Evolutionary conservation across 2,329 filamentous ascomycete species (phyloP), one percentile per base, ranked within the genome.

Genomic region (Zasmidium cellare): DNA sequence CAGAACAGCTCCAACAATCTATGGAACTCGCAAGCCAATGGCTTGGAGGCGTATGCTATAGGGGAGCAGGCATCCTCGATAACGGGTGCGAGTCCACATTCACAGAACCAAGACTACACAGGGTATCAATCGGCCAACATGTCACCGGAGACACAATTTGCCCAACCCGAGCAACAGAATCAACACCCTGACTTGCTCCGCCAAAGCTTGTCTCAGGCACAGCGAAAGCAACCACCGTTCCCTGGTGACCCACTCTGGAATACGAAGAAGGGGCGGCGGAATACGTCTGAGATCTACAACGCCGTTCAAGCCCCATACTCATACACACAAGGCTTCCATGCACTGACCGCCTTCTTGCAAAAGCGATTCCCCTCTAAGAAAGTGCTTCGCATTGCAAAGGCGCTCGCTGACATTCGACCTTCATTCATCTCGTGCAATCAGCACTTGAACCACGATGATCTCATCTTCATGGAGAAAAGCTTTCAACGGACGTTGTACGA

Each of bases 401-500:
- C 92, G 0, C 82, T 99, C 53, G 89, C 91, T 6, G 91, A 89
- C 46, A 96, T 97, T 66, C 88, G 94, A 7, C 93, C 94, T 1
- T 94, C 92, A 0, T 94, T 99, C 71, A 93, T 97, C 62, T 88
- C 92, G 11, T 96, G 91, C 61, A 96, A 91, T 19, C 90, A 90
- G 69, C 92, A 91, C n/a, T 79, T 97, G 60, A 92, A 91, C 63
- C 82, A 87, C 18, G 88, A 94, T 68, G 94, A 99, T 74, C 80
- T 97, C 24, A 87, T 99, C 20, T 97, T 97, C 74, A 96, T 96
- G 89, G 94, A 99, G 74, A 96, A 96, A 76, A 96, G 90, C 69
- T 91, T 97, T 71, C 94, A 99, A 75, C 86, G 94, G 38, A 96
- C 91, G 0, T 80, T 97, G 11, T 91, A 92, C 70, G 92, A 96